These are phyloP conservation scores for Ustilago vetiveriae DNA, from an alignment of 1,284 basidiomycete genomes.

Conservation along the genomic window DNA sequence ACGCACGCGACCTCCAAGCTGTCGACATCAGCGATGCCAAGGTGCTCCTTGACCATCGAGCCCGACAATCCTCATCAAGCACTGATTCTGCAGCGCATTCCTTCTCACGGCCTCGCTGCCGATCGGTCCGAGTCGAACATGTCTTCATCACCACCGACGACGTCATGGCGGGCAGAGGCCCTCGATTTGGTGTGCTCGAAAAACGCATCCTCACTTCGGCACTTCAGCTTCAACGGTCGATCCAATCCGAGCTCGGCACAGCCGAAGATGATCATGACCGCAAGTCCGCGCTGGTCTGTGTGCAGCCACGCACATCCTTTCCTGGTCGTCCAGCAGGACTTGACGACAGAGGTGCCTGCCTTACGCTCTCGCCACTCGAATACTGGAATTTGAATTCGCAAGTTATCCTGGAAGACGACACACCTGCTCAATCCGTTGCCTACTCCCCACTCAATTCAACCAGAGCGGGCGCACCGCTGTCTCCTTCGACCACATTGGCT, in stretches of 20 bases:
- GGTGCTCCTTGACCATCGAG: conserved; percentile 20
- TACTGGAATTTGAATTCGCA: conserved; percentile 51
- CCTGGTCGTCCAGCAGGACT: conserved; percentile 15
- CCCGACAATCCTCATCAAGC: not conserved
- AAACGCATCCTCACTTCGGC: conserved; percentile 57
- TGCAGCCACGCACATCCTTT: conserved; percentile 33
- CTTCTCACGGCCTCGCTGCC: conserved; percentile 37
- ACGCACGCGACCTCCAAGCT: conserved; percentile 56
- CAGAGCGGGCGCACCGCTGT: conserved; percentile 45
- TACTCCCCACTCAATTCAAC: conserved; percentile 43
- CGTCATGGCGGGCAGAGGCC: conserved; percentile 54
- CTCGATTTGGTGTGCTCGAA: conserved; percentile 57
- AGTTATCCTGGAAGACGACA: conserved; percentile 33
- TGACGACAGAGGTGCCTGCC: conserved; percentile 22
- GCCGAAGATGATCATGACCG: not conserved
- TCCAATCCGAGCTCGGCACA: conserved; percentile 34
- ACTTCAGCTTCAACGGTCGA: conserved; percentile 50
- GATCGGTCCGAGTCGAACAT: conserved; percentile 55
- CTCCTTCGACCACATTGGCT: conserved; percentile 59
- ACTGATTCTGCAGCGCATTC: not conserved
- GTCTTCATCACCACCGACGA: conserved; percentile 64
- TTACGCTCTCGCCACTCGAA: conserved; percentile 60
- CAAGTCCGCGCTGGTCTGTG: conserved; percentile 7
- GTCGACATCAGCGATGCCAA: conserved; percentile 50
- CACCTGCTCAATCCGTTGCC: conserved; percentile 49